Conservation (phyloP, 106 monocot genomes). For the Apostasia ramifera region DNA sequence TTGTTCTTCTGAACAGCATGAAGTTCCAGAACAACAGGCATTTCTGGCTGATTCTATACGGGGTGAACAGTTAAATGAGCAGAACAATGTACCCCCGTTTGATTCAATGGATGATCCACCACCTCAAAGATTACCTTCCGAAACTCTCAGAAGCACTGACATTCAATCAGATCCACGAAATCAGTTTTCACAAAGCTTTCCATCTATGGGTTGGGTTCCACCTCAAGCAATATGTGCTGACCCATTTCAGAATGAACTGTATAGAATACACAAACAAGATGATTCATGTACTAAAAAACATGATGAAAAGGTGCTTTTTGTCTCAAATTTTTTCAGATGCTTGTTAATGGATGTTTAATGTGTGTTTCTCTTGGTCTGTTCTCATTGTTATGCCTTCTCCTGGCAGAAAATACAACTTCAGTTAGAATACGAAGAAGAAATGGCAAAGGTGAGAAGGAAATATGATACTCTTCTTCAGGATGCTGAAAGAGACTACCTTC, state of each 20-base stretch:
- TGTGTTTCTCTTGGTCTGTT: neutral
- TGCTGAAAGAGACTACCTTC: constrained; percentile 29
- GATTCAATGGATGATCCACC: neutral
- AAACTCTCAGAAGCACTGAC: neutral
- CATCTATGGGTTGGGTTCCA: constrained; percentile 19
- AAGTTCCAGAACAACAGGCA: constrained; percentile 7
- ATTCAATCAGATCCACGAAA: constrained; percentile 5
- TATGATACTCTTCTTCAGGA: constrained; percentile 42
- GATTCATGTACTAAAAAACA: constrained; percentile 32
- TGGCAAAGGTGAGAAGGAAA: constrained; percentile 45
- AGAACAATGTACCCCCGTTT: too few species aligned
- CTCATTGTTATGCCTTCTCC: neutral
- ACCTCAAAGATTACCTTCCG: constrained; percentile 6
- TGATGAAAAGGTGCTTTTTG: constrained; percentile 40
- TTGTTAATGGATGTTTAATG: too few species aligned
- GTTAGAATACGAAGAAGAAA: constrained; percentile 40
- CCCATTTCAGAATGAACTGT: constrained; percentile 62
- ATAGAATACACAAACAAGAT: constrained; percentile 37
- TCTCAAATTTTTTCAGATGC: too few species aligned
- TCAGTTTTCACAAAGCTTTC: constrained; percentile 11
- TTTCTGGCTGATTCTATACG: neutral
- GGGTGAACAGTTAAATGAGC: neutral
- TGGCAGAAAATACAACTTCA: constrained; percentile 43
- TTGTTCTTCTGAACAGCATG: constrained; percentile 6
- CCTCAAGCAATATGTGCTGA: constrained; percentile 37